These are phyloP conservation scores for Arabidopsis suecica DNA, from an alignment of 345 rosid genomes.

Conservation along the genomic window DNA sequence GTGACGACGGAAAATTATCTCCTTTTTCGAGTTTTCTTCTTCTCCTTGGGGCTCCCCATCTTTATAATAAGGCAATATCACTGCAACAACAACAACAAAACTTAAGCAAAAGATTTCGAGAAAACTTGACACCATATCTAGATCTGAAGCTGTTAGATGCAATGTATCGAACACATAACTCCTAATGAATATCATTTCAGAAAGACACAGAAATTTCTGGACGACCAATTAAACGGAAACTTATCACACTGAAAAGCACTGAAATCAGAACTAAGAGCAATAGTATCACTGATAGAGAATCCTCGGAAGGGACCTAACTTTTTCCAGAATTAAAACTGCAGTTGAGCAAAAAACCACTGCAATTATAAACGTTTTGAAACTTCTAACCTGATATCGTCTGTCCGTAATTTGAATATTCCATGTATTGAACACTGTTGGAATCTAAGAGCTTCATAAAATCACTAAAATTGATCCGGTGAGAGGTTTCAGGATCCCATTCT, in stretches of 20 bases:
- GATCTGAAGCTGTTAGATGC: neutral
- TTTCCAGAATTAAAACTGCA: neutral
- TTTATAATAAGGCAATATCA: conserved; percentile 84
- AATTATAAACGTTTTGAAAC: neutral
- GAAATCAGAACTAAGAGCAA: neutral
- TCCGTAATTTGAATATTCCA: conserved; percentile 90
- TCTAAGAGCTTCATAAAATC: conserved; percentile 77
- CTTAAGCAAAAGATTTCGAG: conserved; percentile 2
- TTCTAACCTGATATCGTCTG: conserved; percentile 79
- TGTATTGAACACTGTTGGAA: conserved; percentile 80
- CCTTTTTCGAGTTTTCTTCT: conserved; percentile 55
- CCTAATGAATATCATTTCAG: neutral
- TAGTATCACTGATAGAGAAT: neutral
- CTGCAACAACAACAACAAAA: conserved; percentile 52
- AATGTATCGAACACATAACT: neutral
- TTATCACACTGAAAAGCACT: neutral
- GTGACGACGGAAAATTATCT: conserved; percentile 80
- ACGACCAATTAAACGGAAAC: neutral
- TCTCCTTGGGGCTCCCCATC: conserved; percentile 56
- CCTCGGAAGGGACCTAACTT: neutral
- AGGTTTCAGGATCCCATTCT: conserved; percentile 87
- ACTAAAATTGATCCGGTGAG: conserved; percentile 79
- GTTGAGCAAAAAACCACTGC: conserved; percentile 5
- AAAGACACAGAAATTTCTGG: neutral
- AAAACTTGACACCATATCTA: conserved; percentile 10